A percentile compares a stretch with the other conserved stretches of the same genome.
Conservation (phyloP, 1,139 yeast genomes). For the Sugiyamaella grinbergsii region DNA sequence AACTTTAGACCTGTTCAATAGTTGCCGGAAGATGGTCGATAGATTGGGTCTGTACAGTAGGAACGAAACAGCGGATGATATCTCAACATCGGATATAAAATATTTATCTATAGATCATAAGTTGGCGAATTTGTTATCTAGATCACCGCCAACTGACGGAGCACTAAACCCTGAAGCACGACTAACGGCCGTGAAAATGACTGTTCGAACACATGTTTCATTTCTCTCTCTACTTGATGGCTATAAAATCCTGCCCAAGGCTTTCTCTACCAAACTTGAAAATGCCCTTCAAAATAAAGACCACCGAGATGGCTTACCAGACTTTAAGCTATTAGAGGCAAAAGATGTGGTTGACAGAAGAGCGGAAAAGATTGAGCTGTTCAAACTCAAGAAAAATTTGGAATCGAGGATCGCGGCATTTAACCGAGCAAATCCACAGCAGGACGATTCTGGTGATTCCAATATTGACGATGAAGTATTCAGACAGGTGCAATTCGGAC, state of each 20-base stretch:
- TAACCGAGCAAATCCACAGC: slow-evolving; percentile 38
- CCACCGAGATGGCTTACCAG: slow-evolving; percentile 20
- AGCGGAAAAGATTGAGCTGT: slow-evolving; percentile 71
- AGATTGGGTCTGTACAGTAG: slow-evolving; percentile 55
- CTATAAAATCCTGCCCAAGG: slow-evolving; percentile 32
- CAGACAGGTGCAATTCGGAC: slow-evolving; percentile 56
- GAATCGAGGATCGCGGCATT: slow-evolving; percentile 34
- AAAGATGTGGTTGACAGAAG: slow-evolving; percentile 58
- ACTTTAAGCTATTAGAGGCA: slow-evolving; percentile 38
- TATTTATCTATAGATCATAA: slow-evolving; percentile 55
- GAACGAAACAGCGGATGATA: slow-evolving; percentile 60
- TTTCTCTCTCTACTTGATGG: slow-evolving; percentile 35
- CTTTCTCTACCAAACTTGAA: slow-evolving; percentile 24
- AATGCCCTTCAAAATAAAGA: slow-evolving; percentile 23
- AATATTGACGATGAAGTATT: slow-evolving; percentile 59
- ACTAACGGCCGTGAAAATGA: slow-evolving; percentile 26
- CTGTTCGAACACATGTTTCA: slow-evolving; percentile 30
- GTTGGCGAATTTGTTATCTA: slow-evolving; percentile 45
- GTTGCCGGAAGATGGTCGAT: slow-evolving; percentile 33
- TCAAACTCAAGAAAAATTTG: slow-evolving; percentile 60
- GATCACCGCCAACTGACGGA: slow-evolving; percentile 24
- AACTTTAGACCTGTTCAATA: slow-evolving; percentile 5
- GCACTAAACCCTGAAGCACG: slow-evolving; percentile 22
- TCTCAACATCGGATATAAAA: slow-evolving; percentile 55
- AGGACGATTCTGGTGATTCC: slow-evolving; percentile 40